Base-by-base conservation (phyloP, 129 eudicot genomes). In the Lactuca sativa region DNA sequence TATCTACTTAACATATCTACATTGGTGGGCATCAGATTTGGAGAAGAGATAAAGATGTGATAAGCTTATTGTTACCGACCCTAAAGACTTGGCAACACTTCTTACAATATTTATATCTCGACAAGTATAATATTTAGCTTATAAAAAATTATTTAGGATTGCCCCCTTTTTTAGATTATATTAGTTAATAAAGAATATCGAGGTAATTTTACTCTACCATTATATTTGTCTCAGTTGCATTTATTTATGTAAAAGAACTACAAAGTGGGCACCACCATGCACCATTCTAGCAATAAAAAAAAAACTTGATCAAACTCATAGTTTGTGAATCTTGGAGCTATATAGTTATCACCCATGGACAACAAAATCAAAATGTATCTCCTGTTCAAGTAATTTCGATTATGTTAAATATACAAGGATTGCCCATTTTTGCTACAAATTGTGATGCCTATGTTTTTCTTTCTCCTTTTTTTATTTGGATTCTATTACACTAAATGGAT, bases 341-440 rank as follows among this genome's bases (percentile, higher is more conserved):
- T 95, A 66, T 71, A 72, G 65, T 82, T 85, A 64, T 85, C 87
- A 36, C 87, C 95, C 97, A 87, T 77, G 54, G 86, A 78, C 75
- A 83, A 37, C 21, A 83, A 75, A 65, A 85, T 84, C 75, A 93
- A 73, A 63, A 87, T 59, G 73, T 83, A 93, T 74, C 99, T 87
- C 72, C 99, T 84, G 32, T 95, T 97, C 99, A 93, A 18, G 99
- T 93, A 18, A 93, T 76, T 53, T 78, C 97, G 77, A 87, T 93
- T 7, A 93, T 58, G 3, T 95, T 95, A 15, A 90, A 85, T 67
- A 83, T 75, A 41, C 83, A 86, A 38, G 82, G 76, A 75, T 80
- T 85, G 25, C 73, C 72, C 60, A 21, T 74, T 85, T 76, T 78
- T 84, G 21, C 72, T 82, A 59, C 80, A 66, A 72, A 77, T 76